Conservation (phyloP, 768 basidiomycete species). For the Pleurotus eryngii region DNA sequence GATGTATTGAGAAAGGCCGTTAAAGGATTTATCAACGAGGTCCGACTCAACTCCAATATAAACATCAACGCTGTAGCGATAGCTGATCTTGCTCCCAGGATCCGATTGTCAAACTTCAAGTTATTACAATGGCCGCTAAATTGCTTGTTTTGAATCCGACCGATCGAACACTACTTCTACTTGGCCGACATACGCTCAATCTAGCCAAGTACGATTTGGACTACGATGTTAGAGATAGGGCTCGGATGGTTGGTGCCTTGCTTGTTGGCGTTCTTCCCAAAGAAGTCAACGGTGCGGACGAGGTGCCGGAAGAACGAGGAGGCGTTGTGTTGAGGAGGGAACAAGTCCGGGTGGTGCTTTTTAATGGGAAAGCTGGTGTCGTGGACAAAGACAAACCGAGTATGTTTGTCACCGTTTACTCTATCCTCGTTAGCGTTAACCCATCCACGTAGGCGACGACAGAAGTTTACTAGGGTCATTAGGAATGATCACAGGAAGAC, state of each 20-base stretch:
- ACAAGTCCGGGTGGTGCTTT: conserved; percentile 76
- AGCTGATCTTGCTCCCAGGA: conserved; percentile 34
- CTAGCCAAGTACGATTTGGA: conserved; percentile 85
- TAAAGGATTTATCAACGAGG: conserved; percentile 73
- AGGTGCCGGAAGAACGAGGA: conserved; percentile 44
- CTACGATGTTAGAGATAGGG: conserved; percentile 90
- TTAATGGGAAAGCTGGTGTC: conserved; percentile 63
- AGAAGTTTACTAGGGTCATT: conserved; percentile 62
- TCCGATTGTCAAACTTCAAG: conserved; percentile 74
- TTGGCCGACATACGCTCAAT: conserved; percentile 72
- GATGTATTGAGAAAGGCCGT: conserved; percentile 83
- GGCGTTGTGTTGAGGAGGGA: conserved; percentile 81
- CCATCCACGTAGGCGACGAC: conserved; percentile 27
- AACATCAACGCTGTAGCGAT: not conserved
- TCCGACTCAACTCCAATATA: conserved; percentile 22
- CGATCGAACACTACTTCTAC: conserved; percentile 44
- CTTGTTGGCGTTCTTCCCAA: conserved; percentile 47
- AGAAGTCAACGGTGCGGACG: conserved; percentile 10
- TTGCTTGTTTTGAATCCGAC: conserved; percentile 66
- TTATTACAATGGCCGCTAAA: conserved; percentile 84
- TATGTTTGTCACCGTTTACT: conserved; percentile 13
- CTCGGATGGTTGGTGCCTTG: conserved; percentile 72
- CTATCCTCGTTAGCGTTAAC: conserved; percentile 5
- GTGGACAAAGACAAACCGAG: conserved; percentile 37
- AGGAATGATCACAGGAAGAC: conserved; percentile 55